These are phyloP conservation scores for Ophiocordyceps sinensis DNA, from an alignment of 2,329 filamentous ascomycete species.

Conservation along the genomic window DNA sequence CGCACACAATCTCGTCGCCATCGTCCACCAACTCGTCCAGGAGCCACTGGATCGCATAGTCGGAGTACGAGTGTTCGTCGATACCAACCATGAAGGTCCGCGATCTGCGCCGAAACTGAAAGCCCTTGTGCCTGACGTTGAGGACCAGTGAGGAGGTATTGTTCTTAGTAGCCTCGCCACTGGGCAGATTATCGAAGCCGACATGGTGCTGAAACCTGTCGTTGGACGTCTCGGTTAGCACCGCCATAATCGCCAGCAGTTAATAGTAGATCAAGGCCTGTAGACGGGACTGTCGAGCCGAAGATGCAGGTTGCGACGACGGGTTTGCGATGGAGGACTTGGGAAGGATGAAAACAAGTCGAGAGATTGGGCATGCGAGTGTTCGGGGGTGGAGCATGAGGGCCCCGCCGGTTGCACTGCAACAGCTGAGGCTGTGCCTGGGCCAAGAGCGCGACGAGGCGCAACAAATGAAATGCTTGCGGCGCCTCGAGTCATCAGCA, in stretches of 20 bases:
- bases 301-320: too few species aligned
- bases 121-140: slow-evolving; percentile 75
- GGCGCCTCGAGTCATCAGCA: background rate
- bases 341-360: background rate
- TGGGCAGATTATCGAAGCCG: slow-evolving; percentile 44
- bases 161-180: slow-evolving; percentile 42
- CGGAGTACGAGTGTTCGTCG: slow-evolving; percentile 82
- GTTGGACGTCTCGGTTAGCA: slow-evolving; percentile 26
- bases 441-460: background rate
- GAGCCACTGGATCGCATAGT: slow-evolving; percentile 85
- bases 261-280: background rate
- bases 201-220: slow-evolving; percentile 45
- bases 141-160: slow-evolving; percentile 61
- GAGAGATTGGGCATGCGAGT: background rate
- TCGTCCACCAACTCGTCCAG: slow-evolving; percentile 86
- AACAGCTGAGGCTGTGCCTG: too few species aligned
- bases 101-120: slow-evolving; percentile 64
- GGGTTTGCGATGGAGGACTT: background rate
- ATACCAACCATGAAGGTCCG: slow-evolving; percentile 84
- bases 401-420: background rate
- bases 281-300: too few species aligned
- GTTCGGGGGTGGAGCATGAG: background rate
- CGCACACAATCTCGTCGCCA: slow-evolving; percentile 83
- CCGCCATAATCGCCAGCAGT: slow-evolving; percentile 18
- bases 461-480: background rate